These are phyloP conservation scores for Pseudofabraea citricarpa DNA, from an alignment of 2,329 filamentous ascomycete species.

Conservation along the genomic window DNA sequence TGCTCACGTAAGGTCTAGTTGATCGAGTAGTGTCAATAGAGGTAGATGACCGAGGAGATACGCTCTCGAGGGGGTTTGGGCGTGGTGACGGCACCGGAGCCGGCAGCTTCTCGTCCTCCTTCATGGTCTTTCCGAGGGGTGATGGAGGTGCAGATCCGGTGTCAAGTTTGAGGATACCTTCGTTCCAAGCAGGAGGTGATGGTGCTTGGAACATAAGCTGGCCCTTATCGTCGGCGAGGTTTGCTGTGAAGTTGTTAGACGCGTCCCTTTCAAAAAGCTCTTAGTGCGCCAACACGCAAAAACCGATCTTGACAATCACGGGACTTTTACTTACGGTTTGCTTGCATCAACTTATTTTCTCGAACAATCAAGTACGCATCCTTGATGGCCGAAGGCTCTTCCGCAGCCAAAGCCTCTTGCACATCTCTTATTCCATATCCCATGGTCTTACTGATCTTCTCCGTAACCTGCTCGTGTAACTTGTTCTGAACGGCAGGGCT, in stretches of 20 bases:
- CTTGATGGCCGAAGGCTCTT: slow-evolving; percentile 96
- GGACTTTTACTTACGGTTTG: slow-evolving; percentile 79
- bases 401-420: slow-evolving; percentile 83
- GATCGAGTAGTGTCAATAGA: slow-evolving; percentile 26
- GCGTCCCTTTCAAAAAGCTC: too few species aligned
- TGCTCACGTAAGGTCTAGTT: slow-evolving; percentile 51
- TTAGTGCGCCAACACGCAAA: too few species aligned
- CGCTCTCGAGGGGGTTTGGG: slow-evolving; percentile 20
- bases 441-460: slow-evolving; percentile 97
- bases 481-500: slow-evolving; percentile 78
- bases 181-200: slow-evolving; percentile 49
- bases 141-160: slow-evolving; percentile 14
- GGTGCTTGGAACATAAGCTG: slow-evolving; percentile 44
- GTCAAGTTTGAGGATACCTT: slow-evolving; percentile 22
- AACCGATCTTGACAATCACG: too few species aligned
- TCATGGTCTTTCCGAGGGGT: slow-evolving; percentile 9
- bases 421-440: slow-evolving; percentile 94
- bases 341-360: slow-evolving; percentile 96
- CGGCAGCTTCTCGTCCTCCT: not conserved
- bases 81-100: slow-evolving; percentile 10
- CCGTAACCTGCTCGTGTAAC: slow-evolving; percentile 86
- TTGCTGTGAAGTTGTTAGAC: slow-evolving; percentile 22
- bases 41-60: slow-evolving; percentile 27
- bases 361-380: slow-evolving; percentile 97
- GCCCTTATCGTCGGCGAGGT: slow-evolving; percentile 26